Percentiles rank a stretch among this genome's conserved stretches.
These are phyloP conservation scores for Tulasnella sp. DNA, from an alignment of 768 basidiomycete species.

Conservation along the genomic window DNA sequence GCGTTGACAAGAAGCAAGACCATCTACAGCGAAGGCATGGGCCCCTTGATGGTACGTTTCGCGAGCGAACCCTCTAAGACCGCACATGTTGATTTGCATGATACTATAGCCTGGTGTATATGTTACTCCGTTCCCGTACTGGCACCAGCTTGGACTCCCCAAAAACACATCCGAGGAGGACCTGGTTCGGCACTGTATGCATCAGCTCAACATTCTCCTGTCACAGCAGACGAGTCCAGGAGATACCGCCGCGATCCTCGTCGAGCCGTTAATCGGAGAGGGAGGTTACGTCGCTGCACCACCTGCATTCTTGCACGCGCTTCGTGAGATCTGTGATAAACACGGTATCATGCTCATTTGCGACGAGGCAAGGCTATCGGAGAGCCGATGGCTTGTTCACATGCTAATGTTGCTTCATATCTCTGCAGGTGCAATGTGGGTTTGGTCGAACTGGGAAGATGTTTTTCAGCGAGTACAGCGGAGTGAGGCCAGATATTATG, in stretches of 20 bases:
- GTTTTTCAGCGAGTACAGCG: constrained; percentile 75
- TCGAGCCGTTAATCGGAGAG: constrained; percentile 91
- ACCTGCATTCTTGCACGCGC: constrained; percentile 61
- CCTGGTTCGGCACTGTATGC: constrained; percentile 53
- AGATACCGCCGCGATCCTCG: constrained; percentile 87
- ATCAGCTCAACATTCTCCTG: constrained; percentile 71
- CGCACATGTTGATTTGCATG: neutral
- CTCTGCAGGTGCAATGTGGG: constrained; percentile 49
- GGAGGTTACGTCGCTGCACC: constrained; percentile 93
- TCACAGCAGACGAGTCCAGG: constrained; percentile 69
- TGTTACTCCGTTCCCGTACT: constrained; percentile 78
- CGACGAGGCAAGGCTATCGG: constrained; percentile 48
- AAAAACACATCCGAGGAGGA: constrained; percentile 44
- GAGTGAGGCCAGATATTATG: constrained; percentile 80
- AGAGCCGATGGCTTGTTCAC: constrained; percentile 17
- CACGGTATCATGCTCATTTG: constrained; percentile 75
- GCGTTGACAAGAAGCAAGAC: constrained; percentile 92
- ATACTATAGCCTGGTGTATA: constrained; percentile 65
- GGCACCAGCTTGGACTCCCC: constrained; percentile 68
- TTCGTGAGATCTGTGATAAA: constrained; percentile 78
- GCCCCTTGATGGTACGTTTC: constrained; percentile 67
- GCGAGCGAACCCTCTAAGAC: too few species aligned
- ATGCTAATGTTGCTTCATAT: constrained; percentile 26
- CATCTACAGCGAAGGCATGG: constrained; percentile 66
- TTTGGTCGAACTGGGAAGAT: constrained; percentile 79